These are phyloP conservation scores for Glutinoglossum americanum DNA, from an alignment of 495 filamentous ascomycete genomes.

Conservation along the genomic window DNA sequence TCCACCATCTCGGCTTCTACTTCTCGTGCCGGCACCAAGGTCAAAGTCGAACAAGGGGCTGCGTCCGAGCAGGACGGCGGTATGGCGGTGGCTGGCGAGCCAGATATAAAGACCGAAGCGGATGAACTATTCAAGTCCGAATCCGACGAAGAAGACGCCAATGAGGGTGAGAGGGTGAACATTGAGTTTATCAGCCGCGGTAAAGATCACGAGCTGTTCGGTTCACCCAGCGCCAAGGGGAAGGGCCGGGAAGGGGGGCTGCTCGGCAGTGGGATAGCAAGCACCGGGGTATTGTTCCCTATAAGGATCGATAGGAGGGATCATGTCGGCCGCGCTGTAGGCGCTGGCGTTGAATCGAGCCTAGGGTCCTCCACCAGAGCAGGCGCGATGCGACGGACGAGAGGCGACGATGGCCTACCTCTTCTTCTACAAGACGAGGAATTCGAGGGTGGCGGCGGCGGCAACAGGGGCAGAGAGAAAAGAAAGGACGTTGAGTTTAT, in stretches of 20 bases:
- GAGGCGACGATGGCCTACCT: constrained; percentile 6
- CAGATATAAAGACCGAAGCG: neutral
- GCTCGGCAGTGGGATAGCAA: constrained; percentile 1
- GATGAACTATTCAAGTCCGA: constrained; percentile 12
- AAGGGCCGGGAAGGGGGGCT: constrained; percentile 15
- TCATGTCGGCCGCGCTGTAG: constrained; percentile 27
- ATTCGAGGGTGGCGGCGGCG: neutral
- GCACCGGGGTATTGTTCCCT: constrained; percentile 19
- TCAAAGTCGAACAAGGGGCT: constrained; percentile 8
- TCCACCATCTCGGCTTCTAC: neutral
- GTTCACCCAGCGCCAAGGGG: constrained; percentile 15
- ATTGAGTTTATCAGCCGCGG: constrained; percentile 30
- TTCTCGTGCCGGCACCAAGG: neutral
- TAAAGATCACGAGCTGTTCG: constrained; percentile 14
- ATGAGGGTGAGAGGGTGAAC: constrained; percentile 19
- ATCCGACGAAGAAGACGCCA: constrained; percentile 23
- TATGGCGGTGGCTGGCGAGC: neutral
- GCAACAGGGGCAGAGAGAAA: constrained; percentile 1
- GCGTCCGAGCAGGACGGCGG: neutral
- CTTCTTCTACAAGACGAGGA: constrained; percentile 1
- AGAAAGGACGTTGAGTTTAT: constrained; percentile 16
- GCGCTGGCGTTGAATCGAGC: constrained; percentile 31
- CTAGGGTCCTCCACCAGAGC: constrained; percentile 23
- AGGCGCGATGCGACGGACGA: constrained; percentile 10
- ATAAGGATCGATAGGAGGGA: constrained; percentile 28